Evolutionary conservation across 179 eudicot species (phyloP).

Genomic region (Actinidia arguta): DNA sequence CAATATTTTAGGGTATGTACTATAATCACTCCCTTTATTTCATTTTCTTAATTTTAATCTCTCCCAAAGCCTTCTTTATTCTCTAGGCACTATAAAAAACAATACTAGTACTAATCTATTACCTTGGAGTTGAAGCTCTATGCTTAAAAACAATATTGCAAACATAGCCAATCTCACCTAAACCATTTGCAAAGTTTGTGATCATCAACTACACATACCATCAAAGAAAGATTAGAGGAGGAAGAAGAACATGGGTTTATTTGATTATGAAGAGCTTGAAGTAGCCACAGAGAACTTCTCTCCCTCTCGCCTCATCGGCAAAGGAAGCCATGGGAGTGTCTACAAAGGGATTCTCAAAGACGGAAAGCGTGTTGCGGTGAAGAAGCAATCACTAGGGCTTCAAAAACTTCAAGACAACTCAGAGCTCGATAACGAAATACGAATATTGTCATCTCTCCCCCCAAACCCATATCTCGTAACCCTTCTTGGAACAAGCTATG

Average conservation of each 20-base stretch:
- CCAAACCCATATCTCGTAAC: slow-evolving; percentile 36
- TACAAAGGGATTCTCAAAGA: slow-evolving; percentile 61
- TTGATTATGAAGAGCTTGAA: slow-evolving; percentile 58
- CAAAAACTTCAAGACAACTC: slow-evolving; percentile 61
- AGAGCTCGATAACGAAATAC: slow-evolving; percentile 66
- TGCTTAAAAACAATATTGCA: neutral
- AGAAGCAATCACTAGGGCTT: slow-evolving; percentile 64
- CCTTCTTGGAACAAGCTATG: slow-evolving; percentile 53
- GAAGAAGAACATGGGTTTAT: slow-evolving; percentile 43
- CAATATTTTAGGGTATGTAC: no score
- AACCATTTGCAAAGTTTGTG: neutral
- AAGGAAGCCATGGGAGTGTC: slow-evolving; percentile 87
- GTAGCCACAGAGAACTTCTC: slow-evolving; percentile 72
- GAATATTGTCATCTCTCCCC: slow-evolving; percentile 51
- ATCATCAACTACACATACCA: neutral
- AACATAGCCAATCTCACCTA: neutral
- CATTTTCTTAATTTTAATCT: neutral
- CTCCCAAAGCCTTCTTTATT: slow-evolving; percentile 31
- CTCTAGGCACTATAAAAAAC: slow-evolving; percentile 17
- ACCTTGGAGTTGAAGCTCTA: slow-evolving; percentile 17
- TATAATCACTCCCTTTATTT: no score
- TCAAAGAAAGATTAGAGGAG: neutral
- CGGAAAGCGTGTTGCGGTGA: slow-evolving; percentile 58
- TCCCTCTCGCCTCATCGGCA: slow-evolving; percentile 52
- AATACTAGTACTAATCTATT: neutral